These are phyloP conservation scores for Coffea humblotiana DNA, from an alignment of 305 asterid genomes.

Conservation along the genomic window DNA sequence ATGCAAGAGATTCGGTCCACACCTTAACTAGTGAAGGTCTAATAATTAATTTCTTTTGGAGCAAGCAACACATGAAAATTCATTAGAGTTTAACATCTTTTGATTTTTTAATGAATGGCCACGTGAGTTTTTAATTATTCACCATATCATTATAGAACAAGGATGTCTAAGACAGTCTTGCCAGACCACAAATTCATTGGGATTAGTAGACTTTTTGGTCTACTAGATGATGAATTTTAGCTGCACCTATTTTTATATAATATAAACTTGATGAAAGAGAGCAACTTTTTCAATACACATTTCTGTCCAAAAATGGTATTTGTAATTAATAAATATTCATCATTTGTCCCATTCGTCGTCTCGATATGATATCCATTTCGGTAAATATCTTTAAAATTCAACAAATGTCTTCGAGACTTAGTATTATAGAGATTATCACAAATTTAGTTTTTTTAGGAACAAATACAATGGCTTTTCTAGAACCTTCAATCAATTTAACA, in stretches of 20 bases:
- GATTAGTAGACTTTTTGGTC: not conserved
- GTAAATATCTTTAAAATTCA: too few relatives aligned
- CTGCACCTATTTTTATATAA: not conserved
- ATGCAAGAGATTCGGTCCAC: not conserved
- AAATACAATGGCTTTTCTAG: too few relatives aligned
- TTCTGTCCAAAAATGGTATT: too few relatives aligned
- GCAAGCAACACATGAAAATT: not conserved
- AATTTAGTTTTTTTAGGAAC: too few relatives aligned
- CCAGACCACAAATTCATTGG: not conserved
- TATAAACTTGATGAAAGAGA: too few relatives aligned
- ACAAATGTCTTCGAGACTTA: too few relatives aligned
- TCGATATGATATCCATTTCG: too few relatives aligned
- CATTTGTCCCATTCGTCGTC: too few relatives aligned
- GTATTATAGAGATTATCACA: too few relatives aligned
- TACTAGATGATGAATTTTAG: too few relatives aligned
- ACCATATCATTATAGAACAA: not conserved
- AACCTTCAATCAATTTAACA: too few relatives aligned
- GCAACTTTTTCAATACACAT: not conserved
- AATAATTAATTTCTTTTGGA: not conserved
- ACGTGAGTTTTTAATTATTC: not conserved
- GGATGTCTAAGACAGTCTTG: not conserved
- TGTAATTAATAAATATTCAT: too few relatives aligned
- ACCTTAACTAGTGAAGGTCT: not conserved
- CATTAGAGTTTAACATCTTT: not conserved
- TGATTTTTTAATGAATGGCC: not conserved